Evolutionary conservation across 2,329 filamentous ascomycete genomes (phyloP).

Genomic region (Aspergillus sp.): DNA sequence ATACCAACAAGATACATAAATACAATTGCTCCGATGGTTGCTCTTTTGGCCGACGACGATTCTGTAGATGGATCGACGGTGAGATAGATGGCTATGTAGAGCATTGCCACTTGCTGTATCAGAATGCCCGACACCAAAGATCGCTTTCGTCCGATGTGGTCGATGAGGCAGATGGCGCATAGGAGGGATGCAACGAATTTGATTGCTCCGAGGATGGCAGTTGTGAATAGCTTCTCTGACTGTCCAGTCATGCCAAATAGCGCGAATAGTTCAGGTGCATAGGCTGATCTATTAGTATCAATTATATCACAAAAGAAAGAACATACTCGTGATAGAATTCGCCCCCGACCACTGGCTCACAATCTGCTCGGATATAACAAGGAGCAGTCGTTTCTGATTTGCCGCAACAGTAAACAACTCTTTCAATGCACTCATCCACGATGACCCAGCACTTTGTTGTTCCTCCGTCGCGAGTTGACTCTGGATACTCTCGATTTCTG

Average conservation of each 20-base stretch:
- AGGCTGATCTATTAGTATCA: constrained; percentile 27
- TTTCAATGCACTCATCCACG: constrained; percentile 2
- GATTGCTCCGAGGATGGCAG: constrained; percentile 68
- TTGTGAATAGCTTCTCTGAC: constrained; percentile 65
- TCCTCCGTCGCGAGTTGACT: not conserved
- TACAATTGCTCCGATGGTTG: constrained; percentile 33
- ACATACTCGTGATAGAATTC: constrained; percentile 60
- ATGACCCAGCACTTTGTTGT: not conserved
- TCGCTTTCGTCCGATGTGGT: constrained; percentile 66
- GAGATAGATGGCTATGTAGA: constrained; percentile 52
- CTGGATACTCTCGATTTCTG: constrained; percentile 2
- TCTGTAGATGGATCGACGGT: constrained; percentile 25
- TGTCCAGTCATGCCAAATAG: constrained; percentile 64
- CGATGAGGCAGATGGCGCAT: constrained; percentile 71
- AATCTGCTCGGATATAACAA: constrained; percentile 62
- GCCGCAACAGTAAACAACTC: constrained; percentile 53
- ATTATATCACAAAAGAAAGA: not conserved
- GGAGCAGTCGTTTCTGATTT: constrained; percentile 66
- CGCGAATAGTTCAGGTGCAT: constrained; percentile 66
- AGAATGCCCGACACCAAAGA: constrained; percentile 46
- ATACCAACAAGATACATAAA: constrained; percentile 43
- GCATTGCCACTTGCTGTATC: constrained; percentile 47
- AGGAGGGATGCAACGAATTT: constrained; percentile 63
- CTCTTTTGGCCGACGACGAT: constrained; percentile 9
- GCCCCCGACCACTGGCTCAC: constrained; percentile 69